Base-by-base conservation (phyloP, 306 rosid genomes). In the Sicyos edulis region DNA sequence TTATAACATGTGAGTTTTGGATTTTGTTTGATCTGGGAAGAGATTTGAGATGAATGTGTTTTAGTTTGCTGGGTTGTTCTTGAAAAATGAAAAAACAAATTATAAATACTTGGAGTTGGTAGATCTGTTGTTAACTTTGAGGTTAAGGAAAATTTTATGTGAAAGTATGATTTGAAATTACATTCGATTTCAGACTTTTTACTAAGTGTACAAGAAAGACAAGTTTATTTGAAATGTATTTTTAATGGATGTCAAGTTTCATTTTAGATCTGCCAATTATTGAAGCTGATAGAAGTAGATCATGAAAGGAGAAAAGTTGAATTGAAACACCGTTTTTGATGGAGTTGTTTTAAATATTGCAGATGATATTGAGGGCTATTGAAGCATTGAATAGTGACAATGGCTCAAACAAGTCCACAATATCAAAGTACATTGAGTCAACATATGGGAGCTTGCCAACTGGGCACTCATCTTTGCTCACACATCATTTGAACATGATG, bases 351-450 rank as follows among this genome's bases (percentile, higher is more conserved):
- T 26, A 19, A 17, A 61, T 68, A 12, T 57, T 74, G 71, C 83
- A 91, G 92, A 91, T 91, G 92, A 91, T 91, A 40, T 19, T 85
- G 62, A 80, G 77, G 55, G 95, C 96, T 20, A 76, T 91, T 22
- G 90, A 86, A 58, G 83, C 80, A 7, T 56, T 83, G 70, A 74
- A 88, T 47, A 85, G 86, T n/a, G 74, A 47, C 51, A 91, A 75
- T 45, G 96, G 96, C 24, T 86, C 90, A 0, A 91, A 86, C 86
- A 91, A 88, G 71, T 83, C 96, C 0, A 29, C 95, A 11, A 91
- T 91, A 20, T 82, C 96, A 2, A 91, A 82, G 80, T 82, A 79
- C 83, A 88, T 91, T 53, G 96, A 91, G 75, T 81, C 96, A 7
- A 88, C 83, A 0, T 88, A 86, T 16, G 88, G 90, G 53, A 88